Conservation (phyloP, 768 basidiomycete genomes). For the Dentipellis sp. region DNA sequence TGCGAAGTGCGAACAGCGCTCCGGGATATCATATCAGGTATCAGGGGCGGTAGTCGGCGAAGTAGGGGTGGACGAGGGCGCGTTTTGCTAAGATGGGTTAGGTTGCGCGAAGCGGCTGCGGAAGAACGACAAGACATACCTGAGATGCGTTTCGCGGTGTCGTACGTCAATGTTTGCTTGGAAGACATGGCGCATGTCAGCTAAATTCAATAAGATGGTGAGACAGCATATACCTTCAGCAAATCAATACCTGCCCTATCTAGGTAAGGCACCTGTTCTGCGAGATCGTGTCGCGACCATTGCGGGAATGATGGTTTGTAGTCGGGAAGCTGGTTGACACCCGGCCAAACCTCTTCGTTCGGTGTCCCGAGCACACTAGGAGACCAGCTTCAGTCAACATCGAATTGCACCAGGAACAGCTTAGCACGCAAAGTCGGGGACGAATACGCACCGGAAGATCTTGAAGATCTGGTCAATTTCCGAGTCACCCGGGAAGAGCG, state of each 20-base stretch:
- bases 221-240: conserved; percentile 41
- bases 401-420: not conserved
- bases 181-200: not conserved
- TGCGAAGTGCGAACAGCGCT: not conserved
- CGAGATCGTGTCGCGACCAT: conserved; percentile 76
- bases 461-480: conserved; percentile 99
- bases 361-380: conserved; percentile 84
- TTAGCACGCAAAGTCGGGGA: not conserved
- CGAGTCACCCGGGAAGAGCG: conserved; percentile 97
- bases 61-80: conserved; percentile 40
- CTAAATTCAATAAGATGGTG: not conserved
- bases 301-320: conserved; percentile 97
- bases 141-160: conserved; percentile 87
- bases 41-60: conserved; percentile 33
- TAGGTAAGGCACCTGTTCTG: conserved; percentile 54
- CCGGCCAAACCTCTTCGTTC: conserved; percentile 86
- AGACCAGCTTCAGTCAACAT: not conserved
- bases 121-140: conserved; percentile 37
- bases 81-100: conserved; percentile 39
- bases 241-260: conserved; percentile 77
- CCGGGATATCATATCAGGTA: not conserved
- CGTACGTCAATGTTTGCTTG: conserved; percentile 54
- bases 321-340: conserved; percentile 79
- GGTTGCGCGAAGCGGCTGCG: not conserved
- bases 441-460: conserved; percentile 76